A percentile compares a stretch with the other conserved stretches of the same genome.
Evolutionary conservation across 1,139 yeast genomes (phyloP).

Genomic region (Pichia sp.): DNA sequence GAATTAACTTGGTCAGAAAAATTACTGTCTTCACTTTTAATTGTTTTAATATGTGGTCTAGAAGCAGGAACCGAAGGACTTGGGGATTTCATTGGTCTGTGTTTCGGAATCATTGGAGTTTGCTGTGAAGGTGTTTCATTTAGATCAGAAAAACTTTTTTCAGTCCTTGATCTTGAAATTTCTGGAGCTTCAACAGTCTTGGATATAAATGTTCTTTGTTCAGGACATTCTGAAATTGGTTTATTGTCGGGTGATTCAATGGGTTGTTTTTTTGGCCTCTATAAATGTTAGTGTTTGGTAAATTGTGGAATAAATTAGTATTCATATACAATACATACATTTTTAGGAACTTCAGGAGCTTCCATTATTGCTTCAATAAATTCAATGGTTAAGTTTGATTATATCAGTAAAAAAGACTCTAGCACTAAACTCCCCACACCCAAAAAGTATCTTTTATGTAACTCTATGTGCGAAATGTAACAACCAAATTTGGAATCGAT

Average conservation of each 20-base stretch:
- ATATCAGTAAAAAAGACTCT: too few relatives aligned
- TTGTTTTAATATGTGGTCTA: constrained; percentile 6
- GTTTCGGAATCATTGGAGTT: background rate
- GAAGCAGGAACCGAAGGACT: constrained; percentile 9
- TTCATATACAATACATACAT: constrained; percentile 7
- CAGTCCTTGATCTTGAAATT: background rate
- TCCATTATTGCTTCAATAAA: background rate
- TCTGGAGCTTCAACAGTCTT: background rate
- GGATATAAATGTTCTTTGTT: constrained; percentile 21
- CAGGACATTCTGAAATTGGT: constrained; percentile 55
- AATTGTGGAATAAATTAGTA: background rate
- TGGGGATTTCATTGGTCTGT: background rate
- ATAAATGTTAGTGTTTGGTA: background rate
- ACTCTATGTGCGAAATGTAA: background rate
- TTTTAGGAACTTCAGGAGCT: constrained; percentile 14
- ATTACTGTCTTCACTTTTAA: too few relatives aligned
- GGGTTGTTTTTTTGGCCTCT: constrained; percentile 10
- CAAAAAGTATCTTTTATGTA: background rate
- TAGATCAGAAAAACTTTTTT: background rate
- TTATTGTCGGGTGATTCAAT: background rate
- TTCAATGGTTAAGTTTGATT: background rate
- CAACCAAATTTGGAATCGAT: too few relatives aligned
- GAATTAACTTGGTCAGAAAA: background rate
- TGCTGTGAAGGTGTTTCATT: background rate
- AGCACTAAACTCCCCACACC: too few relatives aligned